Evolutionary conservation across 2,329 filamentous ascomycete species (phyloP).

Genomic region (Nectriaceae sp.): DNA sequence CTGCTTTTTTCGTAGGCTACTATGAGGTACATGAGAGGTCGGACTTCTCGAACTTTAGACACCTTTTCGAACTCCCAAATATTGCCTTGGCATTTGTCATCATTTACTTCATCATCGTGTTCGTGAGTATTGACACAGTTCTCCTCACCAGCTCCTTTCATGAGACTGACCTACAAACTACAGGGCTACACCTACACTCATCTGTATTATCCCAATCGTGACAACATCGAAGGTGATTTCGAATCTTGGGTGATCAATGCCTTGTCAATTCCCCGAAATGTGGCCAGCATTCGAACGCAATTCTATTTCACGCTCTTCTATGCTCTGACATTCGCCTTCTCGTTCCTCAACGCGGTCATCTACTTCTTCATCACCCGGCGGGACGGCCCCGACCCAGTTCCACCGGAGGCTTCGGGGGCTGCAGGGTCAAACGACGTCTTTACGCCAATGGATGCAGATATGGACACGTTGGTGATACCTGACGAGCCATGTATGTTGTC

Average conservation of each 20-base stretch:
- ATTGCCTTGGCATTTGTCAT: conserved; percentile 45
- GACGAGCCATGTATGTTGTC: conserved; percentile 29
- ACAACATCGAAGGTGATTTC: conserved; percentile 37
- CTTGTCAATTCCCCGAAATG: conserved; percentile 49
- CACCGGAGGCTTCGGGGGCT: neutral
- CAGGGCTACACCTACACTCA: conserved; percentile 56
- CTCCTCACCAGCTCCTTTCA: neutral
- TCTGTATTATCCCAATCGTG: conserved; percentile 47
- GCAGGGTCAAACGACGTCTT: neutral
- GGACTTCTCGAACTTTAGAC: conserved; percentile 40
- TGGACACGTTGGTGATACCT: conserved; percentile 12
- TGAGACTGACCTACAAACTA: neutral
- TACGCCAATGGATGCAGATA: conserved; percentile 12
- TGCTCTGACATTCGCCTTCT: conserved; percentile 46
- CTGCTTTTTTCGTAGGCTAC: conserved; percentile 43
- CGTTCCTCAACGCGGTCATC: conserved; percentile 51
- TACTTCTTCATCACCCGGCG: conserved; percentile 49
- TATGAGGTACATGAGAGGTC: conserved; percentile 47
- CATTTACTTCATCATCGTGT: conserved; percentile 47
- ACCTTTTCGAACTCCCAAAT: conserved; percentile 52
- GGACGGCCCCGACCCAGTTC: conserved; percentile 22
- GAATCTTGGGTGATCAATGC: conserved; percentile 39
- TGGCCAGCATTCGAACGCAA: conserved; percentile 42
- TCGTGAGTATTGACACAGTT: conserved; percentile 50
- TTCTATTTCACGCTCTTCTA: conserved; percentile 55